phyloP scores from a whole-genome alignment of 805 yeast species.

The Clavispora fructus region DNA sequence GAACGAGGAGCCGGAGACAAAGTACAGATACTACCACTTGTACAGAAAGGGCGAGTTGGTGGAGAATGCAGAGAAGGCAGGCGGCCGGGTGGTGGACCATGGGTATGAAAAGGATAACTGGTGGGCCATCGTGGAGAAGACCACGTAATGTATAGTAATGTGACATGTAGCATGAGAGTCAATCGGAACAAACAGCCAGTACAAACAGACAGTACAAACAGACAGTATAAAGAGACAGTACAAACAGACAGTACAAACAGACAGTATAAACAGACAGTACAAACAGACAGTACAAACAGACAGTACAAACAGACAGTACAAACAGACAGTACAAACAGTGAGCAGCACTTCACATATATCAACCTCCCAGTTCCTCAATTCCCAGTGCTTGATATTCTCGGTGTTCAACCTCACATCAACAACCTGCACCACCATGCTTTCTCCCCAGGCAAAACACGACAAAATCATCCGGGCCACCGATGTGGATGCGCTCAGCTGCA shows the following conservation, averaged over 20 bases:
- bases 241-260: no score
- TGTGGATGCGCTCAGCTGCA: conserved; percentile 64
- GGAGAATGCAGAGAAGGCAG: conserved; percentile 65
- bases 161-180: no score
- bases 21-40: conserved; percentile 83
- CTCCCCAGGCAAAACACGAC: conserved; percentile 35
- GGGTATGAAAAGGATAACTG: conserved; percentile 96
- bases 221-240: no score
- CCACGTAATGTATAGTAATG: neutral
- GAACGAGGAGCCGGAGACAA: conserved; percentile 38
- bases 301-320: no score
- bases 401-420: neutral
- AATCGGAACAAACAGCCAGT: no score
- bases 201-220: no score
- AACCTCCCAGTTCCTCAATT: no score
- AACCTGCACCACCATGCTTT: conserved; percentile 12
- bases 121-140: conserved; percentile 50
- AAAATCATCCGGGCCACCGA: conserved; percentile 55
- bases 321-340: no score
- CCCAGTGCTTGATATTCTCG: no score
- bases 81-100: conserved; percentile 56
- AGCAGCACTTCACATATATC: no score
- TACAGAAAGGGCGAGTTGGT: conserved; percentile 81
- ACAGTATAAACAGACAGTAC: no score
- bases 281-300: no score